phyloP scores from a whole-genome alignment of 495 filamentous ascomycete species.

The Penicillium pulvis region DNA sequence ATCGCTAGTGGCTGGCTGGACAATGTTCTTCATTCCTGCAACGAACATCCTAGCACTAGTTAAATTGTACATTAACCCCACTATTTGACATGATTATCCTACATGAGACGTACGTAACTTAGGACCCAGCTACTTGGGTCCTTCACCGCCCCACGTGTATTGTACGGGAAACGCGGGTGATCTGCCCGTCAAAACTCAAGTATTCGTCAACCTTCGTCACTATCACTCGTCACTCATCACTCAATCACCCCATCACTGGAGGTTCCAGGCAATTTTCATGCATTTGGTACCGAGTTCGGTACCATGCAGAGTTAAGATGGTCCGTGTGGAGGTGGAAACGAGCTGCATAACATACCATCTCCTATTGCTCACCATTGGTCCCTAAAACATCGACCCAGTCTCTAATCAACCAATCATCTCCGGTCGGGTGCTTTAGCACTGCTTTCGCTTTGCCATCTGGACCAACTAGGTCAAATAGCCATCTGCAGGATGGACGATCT shows the following conservation, averaged over 20 bases:
- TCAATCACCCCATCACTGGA: not conserved
- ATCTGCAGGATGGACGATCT: conserved; percentile 34
- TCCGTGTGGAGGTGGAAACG: conserved; percentile 10
- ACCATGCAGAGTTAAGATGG: conserved; percentile 6
- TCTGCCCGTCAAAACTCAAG: not conserved
- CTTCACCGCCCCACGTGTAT: not conserved
- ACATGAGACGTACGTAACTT: too few relatives aligned
- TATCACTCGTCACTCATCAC: not conserved
- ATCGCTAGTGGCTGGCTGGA: not conserved
- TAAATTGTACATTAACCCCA: not conserved
- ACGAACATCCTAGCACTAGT: not conserved
- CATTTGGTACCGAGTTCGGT: conserved; percentile 16
- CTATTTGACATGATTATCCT: not conserved
- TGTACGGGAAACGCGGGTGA: not conserved
- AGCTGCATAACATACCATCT: conserved; percentile 30
- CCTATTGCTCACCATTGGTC: conserved; percentile 12
- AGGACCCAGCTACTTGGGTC: too few relatives aligned
- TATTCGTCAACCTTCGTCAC: not conserved
- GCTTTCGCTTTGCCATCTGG: conserved; percentile 17
- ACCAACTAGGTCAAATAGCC: conserved; percentile 30
- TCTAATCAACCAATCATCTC: conserved; percentile 22
- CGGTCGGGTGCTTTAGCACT: conserved; percentile 13
- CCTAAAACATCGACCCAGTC: conserved; percentile 12
- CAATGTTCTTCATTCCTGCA: not conserved
- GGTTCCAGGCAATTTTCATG: conserved; percentile 6